Evolutionary conservation across 129 eudicot species (phyloP), one percentile per base, ranked within the genome.

Genomic region (carrot (Daucus carota)): DNA sequence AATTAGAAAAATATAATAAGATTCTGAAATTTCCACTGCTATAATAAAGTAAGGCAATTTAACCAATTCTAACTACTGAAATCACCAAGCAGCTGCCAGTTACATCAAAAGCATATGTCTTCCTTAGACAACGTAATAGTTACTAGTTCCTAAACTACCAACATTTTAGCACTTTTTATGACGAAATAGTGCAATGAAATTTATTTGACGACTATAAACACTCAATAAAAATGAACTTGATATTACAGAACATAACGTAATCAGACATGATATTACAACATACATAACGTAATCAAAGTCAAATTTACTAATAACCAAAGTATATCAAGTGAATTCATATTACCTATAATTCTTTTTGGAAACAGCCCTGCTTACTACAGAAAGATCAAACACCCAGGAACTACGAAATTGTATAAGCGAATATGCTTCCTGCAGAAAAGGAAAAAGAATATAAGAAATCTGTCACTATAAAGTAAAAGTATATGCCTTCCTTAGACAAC

Each of bases 361-460:
- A n/a, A 83, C 75, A 28, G 41, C 43, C 46, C 60, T n/a, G n/a
- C 87, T 91, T 85, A 81, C 73, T 54, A 75, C 73, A 79, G 65
- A 76, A 81, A 81, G 68, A 69, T 60, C 22, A 74, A 73, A 78
- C 57, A 80, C 48, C 77, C 81, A 74, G 57, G 79, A 77, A 80
- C 75, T 82, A 90, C 38, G 96, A 93, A 75, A 88, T 85, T 81
- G 92, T 86, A 83, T 93, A 90, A 24, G 98, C 92, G 81, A 79
- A 88, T 71, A 93, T 80, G 82, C 79, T 88, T 78, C 86, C 98
- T 90, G 94, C 86, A 88, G 46, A 85, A 41, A 46, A 72, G n/a
- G 22, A 45, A 72, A 73, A 40, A 68, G 9, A 69, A 48, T 42
- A 62, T 52, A 24, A 62, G 31, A n/a, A 57, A 31, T 28, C 31